A percentile compares a stretch with the other conserved stretches of the same genome.
Evolutionary conservation across 108 stramenopile genomes (phyloP).

Genomic region (Pseudonitzschia pungens): DNA sequence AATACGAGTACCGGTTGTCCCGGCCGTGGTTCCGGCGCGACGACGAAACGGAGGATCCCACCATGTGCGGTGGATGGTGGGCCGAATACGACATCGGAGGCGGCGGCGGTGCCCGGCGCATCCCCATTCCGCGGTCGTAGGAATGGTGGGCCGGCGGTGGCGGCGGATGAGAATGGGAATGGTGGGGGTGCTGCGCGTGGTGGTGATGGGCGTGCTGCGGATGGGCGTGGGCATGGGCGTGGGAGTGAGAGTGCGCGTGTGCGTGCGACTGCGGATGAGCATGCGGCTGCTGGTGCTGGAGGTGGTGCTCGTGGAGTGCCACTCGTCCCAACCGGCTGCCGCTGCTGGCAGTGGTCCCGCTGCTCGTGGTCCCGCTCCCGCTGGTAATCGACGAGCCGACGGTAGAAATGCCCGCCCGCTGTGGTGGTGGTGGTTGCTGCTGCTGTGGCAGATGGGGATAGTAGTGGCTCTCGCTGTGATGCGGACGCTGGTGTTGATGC

Average conservation of each 20-base stretch:
- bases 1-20: too few species aligned
- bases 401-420: too few species aligned
- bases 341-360: too few species aligned
- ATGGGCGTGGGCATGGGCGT: not conserved
- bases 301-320: not conserved
- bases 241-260: not conserved
- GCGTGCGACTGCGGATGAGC: not conserved
- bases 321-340: not conserved
- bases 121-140: not conserved
- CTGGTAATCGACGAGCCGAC: too few species aligned
- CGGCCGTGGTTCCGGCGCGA: not conserved
- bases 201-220: not conserved
- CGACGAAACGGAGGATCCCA: not conserved
- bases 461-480: not conserved
- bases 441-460: not conserved
- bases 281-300: not conserved
- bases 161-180: not conserved
- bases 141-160: not conserved
- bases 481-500: slow-evolving; percentile 1
- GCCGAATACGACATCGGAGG: not conserved
- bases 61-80: not conserved
- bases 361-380: too few species aligned
- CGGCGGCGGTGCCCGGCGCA: not conserved
- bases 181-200: not conserved
- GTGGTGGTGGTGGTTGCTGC: not conserved